These are phyloP conservation scores for Viola pubescens DNA, from an alignment of 441 rosid species.

Conservation along the genomic window DNA sequence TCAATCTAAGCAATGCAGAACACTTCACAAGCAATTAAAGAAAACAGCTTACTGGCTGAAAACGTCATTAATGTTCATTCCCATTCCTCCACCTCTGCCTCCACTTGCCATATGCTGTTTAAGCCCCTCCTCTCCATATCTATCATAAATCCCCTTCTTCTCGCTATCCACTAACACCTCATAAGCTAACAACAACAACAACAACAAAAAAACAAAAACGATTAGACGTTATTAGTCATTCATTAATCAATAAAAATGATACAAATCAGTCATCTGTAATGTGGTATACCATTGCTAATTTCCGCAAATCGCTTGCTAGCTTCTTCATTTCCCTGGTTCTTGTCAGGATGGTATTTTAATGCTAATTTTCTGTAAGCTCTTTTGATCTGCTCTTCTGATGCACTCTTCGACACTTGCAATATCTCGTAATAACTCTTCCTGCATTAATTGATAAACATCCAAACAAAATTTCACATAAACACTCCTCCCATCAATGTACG, in stretches of 20 bases:
- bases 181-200: constrained; percentile 41
- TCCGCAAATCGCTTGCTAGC: constrained; percentile 83
- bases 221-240: not conserved
- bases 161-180: constrained; percentile 82
- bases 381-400: constrained; percentile 97
- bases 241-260: not conserved
- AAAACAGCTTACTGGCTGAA: constrained; percentile 45
- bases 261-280: constrained; percentile 1
- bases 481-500: not conserved
- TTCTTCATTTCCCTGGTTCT: constrained; percentile 89
- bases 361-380: constrained; percentile 93
- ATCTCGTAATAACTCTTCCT: constrained; percentile 89
- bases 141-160: constrained; percentile 74
- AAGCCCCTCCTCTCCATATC: constrained; percentile 87
- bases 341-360: constrained; percentile 93
- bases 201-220: not conserved
- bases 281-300: constrained; percentile 61
- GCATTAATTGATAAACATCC: constrained; percentile 16
- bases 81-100: constrained; percentile 73
- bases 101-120: constrained; percentile 86
- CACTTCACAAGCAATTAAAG: constrained; percentile 2
- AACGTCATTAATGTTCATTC: constrained; percentile 65
- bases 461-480: not conserved
- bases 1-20: not conserved
- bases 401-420: constrained; percentile 77